Conservation (phyloP, 2,329 filamentous ascomycete species). For the Penicillium italicum region DNA sequence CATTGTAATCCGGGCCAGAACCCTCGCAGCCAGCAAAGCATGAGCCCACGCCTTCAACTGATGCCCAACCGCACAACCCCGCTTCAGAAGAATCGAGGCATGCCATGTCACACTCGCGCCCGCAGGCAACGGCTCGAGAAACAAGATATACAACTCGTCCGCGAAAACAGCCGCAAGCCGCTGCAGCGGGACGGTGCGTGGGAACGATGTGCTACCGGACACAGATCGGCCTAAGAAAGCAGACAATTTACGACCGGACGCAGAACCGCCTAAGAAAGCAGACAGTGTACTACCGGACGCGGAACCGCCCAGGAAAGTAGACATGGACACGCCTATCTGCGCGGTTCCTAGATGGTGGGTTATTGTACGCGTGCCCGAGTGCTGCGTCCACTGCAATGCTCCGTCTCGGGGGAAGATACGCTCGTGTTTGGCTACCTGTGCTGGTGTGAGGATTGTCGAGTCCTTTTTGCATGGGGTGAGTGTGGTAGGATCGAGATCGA, state of each 20-base stretch:
- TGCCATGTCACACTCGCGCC: conserved; percentile 25
- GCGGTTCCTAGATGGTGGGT: conserved; percentile 48
- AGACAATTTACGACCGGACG: conserved; percentile 25
- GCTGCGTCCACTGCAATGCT: conserved; percentile 56
- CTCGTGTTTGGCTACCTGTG: conserved; percentile 59
- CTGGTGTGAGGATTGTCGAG: conserved; percentile 52
- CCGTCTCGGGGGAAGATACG: conserved; percentile 61
- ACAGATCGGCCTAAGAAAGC: conserved; percentile 23
- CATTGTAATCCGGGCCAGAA: conserved; percentile 7
- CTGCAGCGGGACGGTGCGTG: conserved; percentile 43
- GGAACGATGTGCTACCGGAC: conserved; percentile 8
- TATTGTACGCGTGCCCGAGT: conserved; percentile 12
- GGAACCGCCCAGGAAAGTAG: conserved; percentile 25
- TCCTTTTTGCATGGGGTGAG: background rate
- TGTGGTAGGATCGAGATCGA: background rate
- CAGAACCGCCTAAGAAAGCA: conserved; percentile 24
- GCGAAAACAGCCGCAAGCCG: conserved; percentile 51
- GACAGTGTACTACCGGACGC: conserved; percentile 25
- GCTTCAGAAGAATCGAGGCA: conserved; percentile 62
- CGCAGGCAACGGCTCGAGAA: conserved; percentile 42
- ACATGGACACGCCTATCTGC: conserved; percentile 51
- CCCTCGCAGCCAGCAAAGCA: conserved; percentile 50
- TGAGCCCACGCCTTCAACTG: conserved; percentile 63
- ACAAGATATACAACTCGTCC: conserved; percentile 59
- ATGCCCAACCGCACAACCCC: conserved; percentile 47